Evolutionary conservation across 225 moss, liverwort and hornwort species (phyloP).

Genomic region (Pseudoscleropodium purum): DNA sequence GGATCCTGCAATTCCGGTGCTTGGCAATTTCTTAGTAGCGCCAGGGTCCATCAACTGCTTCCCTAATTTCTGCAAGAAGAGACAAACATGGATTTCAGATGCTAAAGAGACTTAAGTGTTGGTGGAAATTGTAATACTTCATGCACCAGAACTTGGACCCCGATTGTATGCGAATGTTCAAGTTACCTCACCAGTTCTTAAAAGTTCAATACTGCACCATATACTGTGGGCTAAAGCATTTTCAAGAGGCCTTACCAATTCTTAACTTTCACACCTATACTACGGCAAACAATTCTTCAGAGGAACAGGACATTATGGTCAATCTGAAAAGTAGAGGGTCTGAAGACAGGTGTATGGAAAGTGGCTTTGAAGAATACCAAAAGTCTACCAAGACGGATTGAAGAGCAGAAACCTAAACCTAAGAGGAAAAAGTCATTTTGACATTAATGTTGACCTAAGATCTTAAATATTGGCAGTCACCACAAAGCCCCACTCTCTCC

Average conservation of each 20-base stretch:
- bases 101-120: not conserved
- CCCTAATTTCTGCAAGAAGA: constrained; percentile 37
- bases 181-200: not conserved
- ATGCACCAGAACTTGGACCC: not conserved
- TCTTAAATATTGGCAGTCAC: not conserved
- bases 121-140: not conserved
- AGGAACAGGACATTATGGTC: not conserved
- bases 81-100: not conserved
- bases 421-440: not conserved
- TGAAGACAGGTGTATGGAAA: not conserved
- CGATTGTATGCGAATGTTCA: not conserved
- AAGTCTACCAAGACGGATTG: not conserved
- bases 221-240: not conserved
- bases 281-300: not conserved
- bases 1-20: not conserved
- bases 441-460: not conserved
- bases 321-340: not conserved
- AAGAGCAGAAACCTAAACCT: not conserved
- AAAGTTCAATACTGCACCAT: not conserved
- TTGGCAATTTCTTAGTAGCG: constrained; percentile 6
- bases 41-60: constrained; percentile 7
- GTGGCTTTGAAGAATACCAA: no score
- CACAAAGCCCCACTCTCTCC: not conserved
- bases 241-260: not conserved
- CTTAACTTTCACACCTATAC: not conserved